phyloP scores from a whole-genome alignment of 2,329 filamentous ascomycete species.

The Falciphora oryzae region DNA sequence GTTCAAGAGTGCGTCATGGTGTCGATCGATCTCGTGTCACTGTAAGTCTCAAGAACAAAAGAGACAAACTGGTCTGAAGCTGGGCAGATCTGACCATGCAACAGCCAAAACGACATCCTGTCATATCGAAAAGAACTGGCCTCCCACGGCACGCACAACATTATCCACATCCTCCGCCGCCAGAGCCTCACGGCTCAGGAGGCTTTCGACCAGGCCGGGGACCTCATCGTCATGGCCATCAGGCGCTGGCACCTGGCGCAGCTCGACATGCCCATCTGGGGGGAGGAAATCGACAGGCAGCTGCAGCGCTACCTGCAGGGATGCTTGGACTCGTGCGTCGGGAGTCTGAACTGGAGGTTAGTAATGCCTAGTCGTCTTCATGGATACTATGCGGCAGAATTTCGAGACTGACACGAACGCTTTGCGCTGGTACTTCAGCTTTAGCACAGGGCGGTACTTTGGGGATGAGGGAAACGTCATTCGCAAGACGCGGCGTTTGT shows the following conservation, averaged over 20 bases:
- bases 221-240: constrained; percentile 1
- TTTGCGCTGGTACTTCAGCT: constrained; percentile 4
- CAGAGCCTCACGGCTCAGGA: constrained; percentile 4
- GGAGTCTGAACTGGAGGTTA: constrained; percentile 8
- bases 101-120: constrained; percentile 6
- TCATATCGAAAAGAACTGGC: constrained; percentile 6
- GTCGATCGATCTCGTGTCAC: constrained; percentile 5
- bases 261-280: constrained; percentile 8
- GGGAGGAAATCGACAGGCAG: constrained; percentile 4
- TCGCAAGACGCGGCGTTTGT: constrained; percentile 2
- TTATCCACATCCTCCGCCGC: constrained; percentile 6
- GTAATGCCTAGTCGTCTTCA: background rate
- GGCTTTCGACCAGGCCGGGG: constrained; percentile 4
- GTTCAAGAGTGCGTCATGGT: constrained; percentile 2
- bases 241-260: constrained; percentile 5
- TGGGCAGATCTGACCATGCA: background rate
- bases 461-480: constrained; percentile 3
- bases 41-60: background rate
- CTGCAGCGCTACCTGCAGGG: constrained; percentile 6
- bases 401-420: background rate
- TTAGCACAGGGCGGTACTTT: constrained; percentile 5
- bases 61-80: no score
- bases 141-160: background rate
- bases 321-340: constrained; percentile 2
- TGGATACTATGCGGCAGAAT: background rate